phyloP scores from a whole-genome alignment of 257 asterid species.

The Lavandula angustifolia region DNA sequence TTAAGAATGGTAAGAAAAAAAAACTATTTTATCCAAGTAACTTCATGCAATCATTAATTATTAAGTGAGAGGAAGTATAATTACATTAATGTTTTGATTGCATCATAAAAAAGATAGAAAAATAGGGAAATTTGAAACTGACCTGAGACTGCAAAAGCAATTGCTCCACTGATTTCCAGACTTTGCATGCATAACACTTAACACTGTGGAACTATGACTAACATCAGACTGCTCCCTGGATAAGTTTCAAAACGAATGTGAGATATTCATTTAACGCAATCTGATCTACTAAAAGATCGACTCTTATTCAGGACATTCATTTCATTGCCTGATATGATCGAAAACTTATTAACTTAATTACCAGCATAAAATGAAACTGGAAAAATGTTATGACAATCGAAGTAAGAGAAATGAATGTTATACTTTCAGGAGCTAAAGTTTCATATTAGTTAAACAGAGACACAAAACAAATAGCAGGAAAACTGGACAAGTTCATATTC shows the following conservation, averaged over 20 bases:
- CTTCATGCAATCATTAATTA: background rate
- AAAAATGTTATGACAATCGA: background rate
- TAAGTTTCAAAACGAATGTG: constrained; percentile 8
- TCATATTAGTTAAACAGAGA: background rate
- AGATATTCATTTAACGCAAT: constrained; percentile 8
- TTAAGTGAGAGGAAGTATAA: background rate
- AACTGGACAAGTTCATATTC: background rate
- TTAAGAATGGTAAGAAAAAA: no score
- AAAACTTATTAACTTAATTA: background rate
- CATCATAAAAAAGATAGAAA: background rate
- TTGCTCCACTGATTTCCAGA: constrained; percentile 70
- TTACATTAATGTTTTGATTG: background rate
- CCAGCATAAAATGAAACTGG: background rate
- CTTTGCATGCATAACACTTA: constrained; percentile 57
- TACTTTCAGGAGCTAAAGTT: background rate
- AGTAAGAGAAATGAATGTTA: background rate
- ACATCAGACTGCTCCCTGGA: constrained; percentile 88
- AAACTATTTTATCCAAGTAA: no score
- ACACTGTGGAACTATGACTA: constrained; percentile 82
- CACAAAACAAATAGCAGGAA: background rate
- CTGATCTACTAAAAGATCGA: constrained; percentile 5
- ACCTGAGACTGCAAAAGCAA: constrained; percentile 86
- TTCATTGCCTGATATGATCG: background rate
- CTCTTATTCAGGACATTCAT: background rate
- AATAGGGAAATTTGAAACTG: constrained; percentile 33